Conservation (phyloP, 257 asterid species). For the Jacaranda copaia region DNA sequence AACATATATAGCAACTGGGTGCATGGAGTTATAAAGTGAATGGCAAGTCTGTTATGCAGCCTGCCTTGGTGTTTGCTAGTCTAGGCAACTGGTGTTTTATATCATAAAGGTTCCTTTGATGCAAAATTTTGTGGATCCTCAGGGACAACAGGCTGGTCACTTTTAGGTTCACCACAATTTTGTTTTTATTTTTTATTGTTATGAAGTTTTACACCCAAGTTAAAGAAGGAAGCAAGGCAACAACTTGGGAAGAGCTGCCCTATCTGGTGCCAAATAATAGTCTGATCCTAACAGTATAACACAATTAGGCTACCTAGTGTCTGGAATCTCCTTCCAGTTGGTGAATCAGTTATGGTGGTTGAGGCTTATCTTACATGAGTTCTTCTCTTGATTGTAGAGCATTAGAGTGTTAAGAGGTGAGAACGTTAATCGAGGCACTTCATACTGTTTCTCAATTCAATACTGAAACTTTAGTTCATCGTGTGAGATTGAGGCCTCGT, state of each 20-base stretch:
- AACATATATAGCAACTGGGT: slow-evolving; percentile 5
- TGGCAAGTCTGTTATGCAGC: neutral
- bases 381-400: neutral
- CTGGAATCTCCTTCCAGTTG: neutral
- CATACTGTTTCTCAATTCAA: slow-evolving; percentile 19
- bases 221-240: neutral
- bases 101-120: neutral
- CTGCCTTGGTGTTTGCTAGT: neutral
- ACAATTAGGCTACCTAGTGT: no score
- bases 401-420: neutral
- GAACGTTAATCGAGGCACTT: slow-evolving; percentile 4
- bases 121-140: neutral
- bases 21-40: slow-evolving; percentile 14
- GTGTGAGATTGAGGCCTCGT: slow-evolving; percentile 9
- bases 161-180: neutral
- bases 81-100: neutral
- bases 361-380: slow-evolving; percentile 18
- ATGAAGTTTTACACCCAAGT: neutral
- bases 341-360: neutral
- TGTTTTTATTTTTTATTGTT: neutral
- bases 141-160: neutral
- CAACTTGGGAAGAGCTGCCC: neutral
- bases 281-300: no score
- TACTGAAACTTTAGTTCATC: neutral
- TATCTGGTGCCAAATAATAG: no score